Percentiles rank a stretch among this genome's conserved stretches.
These are phyloP conservation scores for Colletotrichum phormii DNA, from an alignment of 2,329 filamentous ascomycete genomes.

Conservation along the genomic window DNA sequence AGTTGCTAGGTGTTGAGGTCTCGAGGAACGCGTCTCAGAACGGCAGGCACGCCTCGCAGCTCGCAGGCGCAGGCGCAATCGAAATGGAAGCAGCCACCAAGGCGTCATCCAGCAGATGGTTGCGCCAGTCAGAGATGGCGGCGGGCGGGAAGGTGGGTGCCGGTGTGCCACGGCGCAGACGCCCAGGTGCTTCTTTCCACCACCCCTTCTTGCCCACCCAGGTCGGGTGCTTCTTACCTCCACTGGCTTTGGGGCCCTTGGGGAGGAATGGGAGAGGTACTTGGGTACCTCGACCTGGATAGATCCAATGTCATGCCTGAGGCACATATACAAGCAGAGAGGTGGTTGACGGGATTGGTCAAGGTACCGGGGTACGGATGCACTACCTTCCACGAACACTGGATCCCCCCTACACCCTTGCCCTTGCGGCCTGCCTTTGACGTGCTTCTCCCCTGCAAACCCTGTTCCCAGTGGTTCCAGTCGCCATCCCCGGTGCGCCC, in stretches of 20 bases:
- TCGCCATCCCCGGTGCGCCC: slow-evolving; percentile 5
- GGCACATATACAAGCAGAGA: neutral
- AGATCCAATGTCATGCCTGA: neutral
- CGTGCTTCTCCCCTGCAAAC: slow-evolving; percentile 30
- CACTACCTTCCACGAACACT: neutral
- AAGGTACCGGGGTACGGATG: neutral
- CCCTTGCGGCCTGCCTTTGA: slow-evolving; percentile 5
- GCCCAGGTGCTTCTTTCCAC: neutral
- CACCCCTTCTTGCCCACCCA: too few species aligned
- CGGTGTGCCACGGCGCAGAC: neutral
- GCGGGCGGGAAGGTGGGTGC: slow-evolving; percentile 5
- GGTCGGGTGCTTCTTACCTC: too few species aligned
- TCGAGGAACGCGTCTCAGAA: neutral
- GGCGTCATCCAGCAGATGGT: neutral
- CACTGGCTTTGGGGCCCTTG: too few species aligned
- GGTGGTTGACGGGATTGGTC: neutral
- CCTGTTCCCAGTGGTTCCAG: slow-evolving; percentile 35
- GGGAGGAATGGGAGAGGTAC: neutral
- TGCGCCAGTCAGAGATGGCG: slow-evolving; percentile 2
- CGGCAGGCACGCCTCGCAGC: neutral
- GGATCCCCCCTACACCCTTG: neutral
- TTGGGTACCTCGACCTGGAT: neutral
- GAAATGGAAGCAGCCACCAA: neutral
- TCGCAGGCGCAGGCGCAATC: neutral
- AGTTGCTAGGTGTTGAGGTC: neutral